A percentile compares a stretch with the other conserved stretches of the same genome.
Conservation (phyloP, 768 basidiomycete species). For the Collybia nuda region DNA sequence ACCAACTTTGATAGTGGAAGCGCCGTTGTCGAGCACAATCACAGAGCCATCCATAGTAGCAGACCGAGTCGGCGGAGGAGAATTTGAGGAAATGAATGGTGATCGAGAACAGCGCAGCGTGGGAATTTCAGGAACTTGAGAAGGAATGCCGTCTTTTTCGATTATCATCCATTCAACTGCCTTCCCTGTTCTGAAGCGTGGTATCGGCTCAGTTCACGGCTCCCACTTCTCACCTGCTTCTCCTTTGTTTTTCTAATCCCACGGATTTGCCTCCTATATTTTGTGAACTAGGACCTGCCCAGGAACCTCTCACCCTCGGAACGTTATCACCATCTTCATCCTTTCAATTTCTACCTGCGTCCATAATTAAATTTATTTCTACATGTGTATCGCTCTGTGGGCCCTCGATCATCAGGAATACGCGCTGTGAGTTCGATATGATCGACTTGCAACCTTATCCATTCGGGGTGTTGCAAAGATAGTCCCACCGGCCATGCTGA, state of each 20-base stretch:
- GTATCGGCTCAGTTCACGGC: background rate
- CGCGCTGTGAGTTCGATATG: constrained; percentile 59
- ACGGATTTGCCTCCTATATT: constrained; percentile 21
- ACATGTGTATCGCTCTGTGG: constrained; percentile 82
- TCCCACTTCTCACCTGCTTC: no score
- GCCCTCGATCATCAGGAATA: constrained; percentile 75
- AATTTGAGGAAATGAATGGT: background rate
- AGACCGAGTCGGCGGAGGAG: background rate
- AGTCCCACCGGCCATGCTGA: constrained; percentile 8
- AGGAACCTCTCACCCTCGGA: background rate
- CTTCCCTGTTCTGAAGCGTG: background rate
- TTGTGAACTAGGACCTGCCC: background rate
- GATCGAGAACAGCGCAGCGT: background rate
- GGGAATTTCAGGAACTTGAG: background rate
- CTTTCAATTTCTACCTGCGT: background rate
- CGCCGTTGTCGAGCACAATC: constrained; percentile 88
- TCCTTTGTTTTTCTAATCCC: constrained; percentile 16
- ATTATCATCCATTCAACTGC: no score
- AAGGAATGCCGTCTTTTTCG: no score
- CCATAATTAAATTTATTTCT: background rate
- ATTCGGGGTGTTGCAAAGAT: background rate
- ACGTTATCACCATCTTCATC: background rate
- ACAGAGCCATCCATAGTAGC: constrained; percentile 25
- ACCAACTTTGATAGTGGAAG: constrained; percentile 77
- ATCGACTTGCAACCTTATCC: constrained; percentile 10